phyloP scores from a whole-genome alignment of 352 stramenopile species.

The Globisporangium barbulae region DNA sequence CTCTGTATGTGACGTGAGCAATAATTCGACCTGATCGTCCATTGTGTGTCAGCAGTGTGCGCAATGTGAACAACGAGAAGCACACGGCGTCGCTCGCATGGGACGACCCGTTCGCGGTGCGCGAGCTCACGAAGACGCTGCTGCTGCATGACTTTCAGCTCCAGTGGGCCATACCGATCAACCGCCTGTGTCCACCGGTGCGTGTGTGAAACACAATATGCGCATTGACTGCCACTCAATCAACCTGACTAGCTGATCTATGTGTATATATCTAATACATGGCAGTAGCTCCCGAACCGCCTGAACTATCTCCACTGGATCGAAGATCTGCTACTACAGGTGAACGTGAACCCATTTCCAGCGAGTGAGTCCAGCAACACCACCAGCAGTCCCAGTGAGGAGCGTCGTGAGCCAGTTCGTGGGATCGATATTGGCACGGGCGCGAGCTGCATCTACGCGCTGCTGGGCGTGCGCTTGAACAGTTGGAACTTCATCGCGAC shows the following conservation, averaged over 20 bases:
- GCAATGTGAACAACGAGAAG: constrained; percentile 56
- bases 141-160: constrained; percentile 90
- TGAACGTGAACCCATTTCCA: constrained; percentile 27
- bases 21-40: background rate
- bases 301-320: constrained; percentile 98
- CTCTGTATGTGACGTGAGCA: background rate
- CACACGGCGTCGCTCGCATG: constrained; percentile 62
- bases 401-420: constrained; percentile 18
- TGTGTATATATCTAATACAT: background rate
- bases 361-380: background rate
- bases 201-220: constrained; percentile 17
- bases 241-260: constrained; percentile 1
- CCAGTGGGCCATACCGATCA: constrained; percentile 88
- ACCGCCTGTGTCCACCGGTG: constrained; percentile 93
- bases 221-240: background rate
- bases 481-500: constrained; percentile 92
- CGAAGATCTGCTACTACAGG: constrained; percentile 82
- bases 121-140: constrained; percentile 90
- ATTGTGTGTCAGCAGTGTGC: constrained; percentile 29
- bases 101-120: constrained; percentile 65
- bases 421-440: constrained; percentile 96
- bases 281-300: constrained; percentile 66
- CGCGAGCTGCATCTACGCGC: constrained; percentile 94
- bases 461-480: constrained; percentile 88
- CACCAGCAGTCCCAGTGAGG: background rate